Evolutionary conservation across 495 filamentous ascomycete genomes (phyloP), one percentile per base, ranked within the genome.

Genomic region (Aspergillus asperescens): DNA sequence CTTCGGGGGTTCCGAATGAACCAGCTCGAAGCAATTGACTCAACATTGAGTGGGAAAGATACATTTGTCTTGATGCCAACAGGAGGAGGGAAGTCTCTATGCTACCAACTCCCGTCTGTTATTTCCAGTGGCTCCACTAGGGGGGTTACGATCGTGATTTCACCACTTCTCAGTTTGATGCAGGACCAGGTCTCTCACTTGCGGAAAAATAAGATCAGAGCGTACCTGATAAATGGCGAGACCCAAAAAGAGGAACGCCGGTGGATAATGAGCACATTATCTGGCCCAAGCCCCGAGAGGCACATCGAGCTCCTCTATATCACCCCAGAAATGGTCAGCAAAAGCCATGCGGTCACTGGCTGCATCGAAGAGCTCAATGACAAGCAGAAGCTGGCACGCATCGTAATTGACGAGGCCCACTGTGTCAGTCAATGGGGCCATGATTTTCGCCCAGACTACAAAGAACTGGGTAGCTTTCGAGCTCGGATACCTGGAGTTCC

Each of bases 371-470:
- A 70, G 7, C 78, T 99, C 16, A 77, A 93, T 55, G 56, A 56
- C 15, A 80, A 81, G 23, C 67, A 75, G 6, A 86, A 80, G 52
- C 80, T 99, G 10, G 93, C 93, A 8, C 82, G 93, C 29, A 81
- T 99, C 44, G 94, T 97, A 27, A 93, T 99, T 41, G 93, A 99
- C 56, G 93, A 99, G 67, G 93, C 93, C 13, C 93, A 99, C 64
- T 99, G 93, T 65, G 92, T 99, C 19, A 96, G 92, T 67, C 89
- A 97, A 67, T 99, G 93, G 93, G 93, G 93, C 10, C 93, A 99
- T 60, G 93, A 99, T 65, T 99, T 99, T 64, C 86, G 94, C 24
- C 92, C 91, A 0, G 94, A 97, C 66, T 99, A 99, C 69, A 95
- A 95, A 62, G 74, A 82, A 28, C 75, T 99, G 1, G 89, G 90